A percentile compares a stretch with the other conserved stretches of the same genome.
Conservation (phyloP, 148 eudicot genomes). For the Diospyros kaki region DNA sequence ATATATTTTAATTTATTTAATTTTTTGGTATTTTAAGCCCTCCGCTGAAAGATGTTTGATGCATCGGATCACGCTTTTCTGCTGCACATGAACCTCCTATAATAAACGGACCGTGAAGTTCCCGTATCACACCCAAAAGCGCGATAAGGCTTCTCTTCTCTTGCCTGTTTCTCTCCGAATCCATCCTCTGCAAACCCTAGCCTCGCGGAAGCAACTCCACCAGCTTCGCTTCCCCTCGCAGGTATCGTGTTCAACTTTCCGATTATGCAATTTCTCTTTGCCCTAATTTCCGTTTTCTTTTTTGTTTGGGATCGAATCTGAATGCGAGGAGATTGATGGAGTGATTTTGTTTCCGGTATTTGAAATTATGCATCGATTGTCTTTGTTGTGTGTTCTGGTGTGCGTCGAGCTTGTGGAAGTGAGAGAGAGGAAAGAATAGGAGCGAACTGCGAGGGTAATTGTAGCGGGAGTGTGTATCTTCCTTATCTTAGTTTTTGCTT, state of each 20-base stretch:
- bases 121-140: neutral
- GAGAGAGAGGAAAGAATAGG: too few relatives aligned
- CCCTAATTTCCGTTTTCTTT: neutral
- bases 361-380: neutral
- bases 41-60: too few relatives aligned
- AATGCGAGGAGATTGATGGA: neutral
- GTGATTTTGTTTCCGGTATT: neutral
- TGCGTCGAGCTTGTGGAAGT: too few relatives aligned
- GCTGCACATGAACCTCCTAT: neutral
- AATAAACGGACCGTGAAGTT: neutral
- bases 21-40: too few relatives aligned
- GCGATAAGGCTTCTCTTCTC: neutral
- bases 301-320: neutral
- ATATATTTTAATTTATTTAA: too few relatives aligned
- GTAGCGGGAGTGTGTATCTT: neutral
- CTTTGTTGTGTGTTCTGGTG: neutral
- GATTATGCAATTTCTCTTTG: neutral
- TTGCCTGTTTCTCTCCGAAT: neutral
- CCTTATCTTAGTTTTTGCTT: neutral
- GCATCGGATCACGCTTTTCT: too few relatives aligned
- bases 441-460: neutral
- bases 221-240: neutral
- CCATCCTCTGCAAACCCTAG: constrained; percentile 2
- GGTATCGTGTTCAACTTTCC: constrained; percentile 1
- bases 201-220: neutral